Evolutionary conservation across 176 grass and related monocot genomes (phyloP).

Genomic region (Paspalum notatum): DNA sequence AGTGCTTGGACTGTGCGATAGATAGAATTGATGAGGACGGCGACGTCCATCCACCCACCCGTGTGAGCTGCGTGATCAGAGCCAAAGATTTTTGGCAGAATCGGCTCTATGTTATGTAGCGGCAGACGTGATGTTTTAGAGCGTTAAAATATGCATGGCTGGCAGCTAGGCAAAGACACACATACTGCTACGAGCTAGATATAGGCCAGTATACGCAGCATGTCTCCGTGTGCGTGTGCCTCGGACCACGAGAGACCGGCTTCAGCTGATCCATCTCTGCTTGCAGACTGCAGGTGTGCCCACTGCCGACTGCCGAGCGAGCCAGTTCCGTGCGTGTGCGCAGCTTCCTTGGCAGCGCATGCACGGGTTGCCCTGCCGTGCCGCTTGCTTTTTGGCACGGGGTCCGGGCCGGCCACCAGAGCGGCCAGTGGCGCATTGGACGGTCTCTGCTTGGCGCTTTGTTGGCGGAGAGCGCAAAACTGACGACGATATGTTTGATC

Average conservation of each 20-base stretch:
- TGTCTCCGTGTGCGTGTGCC: not conserved
- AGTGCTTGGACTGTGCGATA: slow-evolving; percentile 34
- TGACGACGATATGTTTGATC: no score
- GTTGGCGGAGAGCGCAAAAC: no score
- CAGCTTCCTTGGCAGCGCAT: slow-evolving; percentile 19
- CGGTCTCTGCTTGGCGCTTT: not conserved
- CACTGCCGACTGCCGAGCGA: not conserved
- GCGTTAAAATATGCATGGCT: slow-evolving; percentile 37
- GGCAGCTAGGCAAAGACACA: not conserved
- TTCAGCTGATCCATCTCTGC: not conserved
- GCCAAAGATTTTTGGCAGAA: slow-evolving; percentile 43
- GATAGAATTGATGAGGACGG: slow-evolving; percentile 39
- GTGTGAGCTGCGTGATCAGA: slow-evolving; percentile 33
- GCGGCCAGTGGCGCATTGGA: not conserved
- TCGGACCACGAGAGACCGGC: slow-evolving; percentile 14
- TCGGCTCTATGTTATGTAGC: slow-evolving; percentile 24
- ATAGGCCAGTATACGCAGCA: not conserved
- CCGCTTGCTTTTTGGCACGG: not conserved
- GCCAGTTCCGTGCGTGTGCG: not conserved
- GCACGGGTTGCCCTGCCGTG: slow-evolving; percentile 15
- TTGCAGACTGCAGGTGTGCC: no score
- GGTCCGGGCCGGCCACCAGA: not conserved
- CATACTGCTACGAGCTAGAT: not conserved
- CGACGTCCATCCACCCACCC: slow-evolving; percentile 43
- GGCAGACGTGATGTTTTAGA: slow-evolving; percentile 47